Evolutionary conservation across 208 protist genomes (phyloP).

Genomic region (Acanthamoeba castellanii): DNA sequence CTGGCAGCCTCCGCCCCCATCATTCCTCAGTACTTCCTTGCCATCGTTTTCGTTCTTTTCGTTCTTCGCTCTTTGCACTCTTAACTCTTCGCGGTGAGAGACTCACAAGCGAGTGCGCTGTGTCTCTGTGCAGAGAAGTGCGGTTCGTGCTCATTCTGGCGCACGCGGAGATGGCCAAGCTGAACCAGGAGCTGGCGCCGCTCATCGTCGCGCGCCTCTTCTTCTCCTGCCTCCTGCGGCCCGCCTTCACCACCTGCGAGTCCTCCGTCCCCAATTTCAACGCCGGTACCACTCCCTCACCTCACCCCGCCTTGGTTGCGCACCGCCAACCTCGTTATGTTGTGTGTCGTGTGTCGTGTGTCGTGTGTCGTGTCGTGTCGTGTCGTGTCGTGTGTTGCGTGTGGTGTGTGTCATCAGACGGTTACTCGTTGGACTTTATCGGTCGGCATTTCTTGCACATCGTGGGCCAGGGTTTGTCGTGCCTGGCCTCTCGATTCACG

Average conservation of each 20-base stretch:
- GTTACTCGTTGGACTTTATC: slow-evolving; percentile 11
- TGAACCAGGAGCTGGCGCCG: not conserved
- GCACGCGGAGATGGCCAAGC: slow-evolving; percentile 3
- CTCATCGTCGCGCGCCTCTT: slow-evolving; percentile 36
- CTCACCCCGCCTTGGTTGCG: not conserved
- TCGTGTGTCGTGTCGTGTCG: no score
- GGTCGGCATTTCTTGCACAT: not conserved
- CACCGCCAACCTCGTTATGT: no score
- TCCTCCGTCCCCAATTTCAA: slow-evolving; percentile 16
- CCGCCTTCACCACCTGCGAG: not conserved
- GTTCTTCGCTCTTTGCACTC: not conserved
- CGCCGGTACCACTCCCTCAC: not conserved
- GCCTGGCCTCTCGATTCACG: not conserved
- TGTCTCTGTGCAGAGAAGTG: not conserved
- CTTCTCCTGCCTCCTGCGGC: slow-evolving; percentile 19
- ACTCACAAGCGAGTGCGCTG: not conserved
- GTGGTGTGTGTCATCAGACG: not conserved
- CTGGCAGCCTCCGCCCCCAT: not conserved
- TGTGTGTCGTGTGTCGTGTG: no score
- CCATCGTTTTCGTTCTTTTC: not conserved
- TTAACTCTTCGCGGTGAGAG: no score
- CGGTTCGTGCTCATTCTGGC: slow-evolving; percentile 48
- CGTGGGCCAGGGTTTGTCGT: not conserved
- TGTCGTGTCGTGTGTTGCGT: not conserved
- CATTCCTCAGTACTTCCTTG: slow-evolving; percentile 42